Percentiles rank a stretch among this genome's conserved stretches.
Evolutionary conservation across 108 stramenopile genomes (phyloP).

Genomic region (Discostella stelligeroides): DNA sequence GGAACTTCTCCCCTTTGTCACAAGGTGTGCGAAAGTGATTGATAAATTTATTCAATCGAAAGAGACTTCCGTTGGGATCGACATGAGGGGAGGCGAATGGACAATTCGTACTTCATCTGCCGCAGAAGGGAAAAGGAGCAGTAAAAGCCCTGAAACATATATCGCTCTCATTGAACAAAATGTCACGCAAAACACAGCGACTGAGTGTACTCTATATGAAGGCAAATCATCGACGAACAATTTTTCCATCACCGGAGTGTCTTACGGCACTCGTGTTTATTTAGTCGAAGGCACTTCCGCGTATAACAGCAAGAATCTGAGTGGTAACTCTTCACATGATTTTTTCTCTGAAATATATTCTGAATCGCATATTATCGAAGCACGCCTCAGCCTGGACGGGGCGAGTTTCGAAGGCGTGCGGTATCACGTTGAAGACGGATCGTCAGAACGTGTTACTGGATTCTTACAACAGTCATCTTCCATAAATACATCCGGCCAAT

Average conservation of each 20-base stretch:
- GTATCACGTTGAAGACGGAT: slow-evolving; percentile 62
- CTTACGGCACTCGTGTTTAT: slow-evolving; percentile 60
- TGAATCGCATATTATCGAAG: slow-evolving; percentile 66
- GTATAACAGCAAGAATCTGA: slow-evolving; percentile 17
- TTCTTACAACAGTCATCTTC: slow-evolving; percentile 17
- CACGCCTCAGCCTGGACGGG: slow-evolving; percentile 67
- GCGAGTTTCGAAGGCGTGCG: slow-evolving; percentile 78
- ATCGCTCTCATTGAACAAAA: slow-evolving; percentile 47
- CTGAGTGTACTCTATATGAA: slow-evolving; percentile 38
- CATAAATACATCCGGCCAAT: slow-evolving; percentile 2
- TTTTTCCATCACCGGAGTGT: slow-evolving; percentile 56
- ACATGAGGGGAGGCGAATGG: slow-evolving; percentile 67
- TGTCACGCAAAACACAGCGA: background rate
- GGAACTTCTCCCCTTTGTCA: slow-evolving; percentile 59
- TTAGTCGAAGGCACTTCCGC: slow-evolving; percentile 74
- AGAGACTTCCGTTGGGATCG: slow-evolving; percentile 27
- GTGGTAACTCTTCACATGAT: slow-evolving; percentile 28
- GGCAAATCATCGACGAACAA: slow-evolving; percentile 68
- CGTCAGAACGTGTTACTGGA: slow-evolving; percentile 66
- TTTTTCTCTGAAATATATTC: slow-evolving; percentile 21
- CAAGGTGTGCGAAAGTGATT: slow-evolving; percentile 50
- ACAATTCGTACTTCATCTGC: slow-evolving; percentile 58
- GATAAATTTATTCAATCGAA: slow-evolving; percentile 31
- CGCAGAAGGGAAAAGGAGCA: slow-evolving; percentile 26
- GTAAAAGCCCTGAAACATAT: slow-evolving; percentile 63